A percentile compares a stretch with the other conserved stretches of the same genome.
These are phyloP conservation scores for Corymbia citriodora DNA, from an alignment of 441 rosid species.

Conservation along the genomic window DNA sequence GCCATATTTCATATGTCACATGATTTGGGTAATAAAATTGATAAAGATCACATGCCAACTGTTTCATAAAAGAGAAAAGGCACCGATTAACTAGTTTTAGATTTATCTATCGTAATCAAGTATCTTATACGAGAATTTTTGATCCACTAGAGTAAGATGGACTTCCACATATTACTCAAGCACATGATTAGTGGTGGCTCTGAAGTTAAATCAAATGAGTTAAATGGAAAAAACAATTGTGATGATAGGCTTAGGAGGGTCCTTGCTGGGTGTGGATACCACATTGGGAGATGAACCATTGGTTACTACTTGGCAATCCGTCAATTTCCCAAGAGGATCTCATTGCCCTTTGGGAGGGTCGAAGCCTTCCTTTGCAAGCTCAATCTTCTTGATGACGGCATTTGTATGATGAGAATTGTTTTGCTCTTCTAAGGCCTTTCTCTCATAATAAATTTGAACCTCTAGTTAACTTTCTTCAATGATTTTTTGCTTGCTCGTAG, in stretches of 20 bases:
- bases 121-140: background rate
- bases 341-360: background rate
- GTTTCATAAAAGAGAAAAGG: background rate
- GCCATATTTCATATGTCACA: background rate
- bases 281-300: background rate
- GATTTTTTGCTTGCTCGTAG: background rate
- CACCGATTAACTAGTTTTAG: background rate
- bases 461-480: background rate
- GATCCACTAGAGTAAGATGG: background rate
- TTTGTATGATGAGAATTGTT: background rate
- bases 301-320: background rate
- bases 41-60: background rate
- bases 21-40: background rate
- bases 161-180: background rate
- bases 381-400: background rate
- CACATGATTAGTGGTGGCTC: background rate
- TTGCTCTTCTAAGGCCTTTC: background rate
- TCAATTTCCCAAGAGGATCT: background rate
- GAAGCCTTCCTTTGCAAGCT: background rate
- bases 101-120: background rate
- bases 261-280: background rate
- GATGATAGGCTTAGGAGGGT: background rate
- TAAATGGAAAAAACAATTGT: background rate
- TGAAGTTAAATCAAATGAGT: background rate
- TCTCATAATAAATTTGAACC: background rate